phyloP scores from a whole-genome alignment of 1,284 basidiomycete genomes.

The Naganishia sp. region DNA sequence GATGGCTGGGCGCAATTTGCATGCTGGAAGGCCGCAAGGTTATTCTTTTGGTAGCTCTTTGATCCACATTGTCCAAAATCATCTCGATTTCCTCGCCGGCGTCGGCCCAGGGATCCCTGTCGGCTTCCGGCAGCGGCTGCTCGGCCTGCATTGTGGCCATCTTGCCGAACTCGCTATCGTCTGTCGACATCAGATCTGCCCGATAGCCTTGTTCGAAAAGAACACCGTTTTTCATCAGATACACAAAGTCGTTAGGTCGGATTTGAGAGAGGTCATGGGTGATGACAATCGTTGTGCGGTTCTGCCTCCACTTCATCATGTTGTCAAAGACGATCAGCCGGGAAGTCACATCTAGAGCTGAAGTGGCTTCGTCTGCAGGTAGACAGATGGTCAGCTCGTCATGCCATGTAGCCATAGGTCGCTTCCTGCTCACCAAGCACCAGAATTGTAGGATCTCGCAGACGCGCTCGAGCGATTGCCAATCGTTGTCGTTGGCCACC shows the following conservation, averaged over 20 bases:
- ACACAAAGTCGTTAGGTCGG: constrained; percentile 75
- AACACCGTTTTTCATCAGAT: constrained; percentile 78
- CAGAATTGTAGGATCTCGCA: constrained; percentile 84
- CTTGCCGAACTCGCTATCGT: constrained; percentile 52
- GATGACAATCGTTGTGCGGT: constrained; percentile 91
- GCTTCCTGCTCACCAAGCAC: constrained; percentile 70
- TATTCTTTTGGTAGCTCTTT: constrained; percentile 7
- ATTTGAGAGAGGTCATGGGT: constrained; percentile 94
- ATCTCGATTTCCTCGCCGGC: constrained; percentile 52
- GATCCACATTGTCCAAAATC: constrained; percentile 37
- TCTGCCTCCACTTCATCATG: constrained; percentile 75
- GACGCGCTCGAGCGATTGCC: constrained; percentile 82
- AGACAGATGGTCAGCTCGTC: constrained; percentile 1
- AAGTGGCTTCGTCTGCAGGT: constrained; percentile 85
- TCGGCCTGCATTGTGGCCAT: constrained; percentile 53
- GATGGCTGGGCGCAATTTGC: constrained; percentile 17
- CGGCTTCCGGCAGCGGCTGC: constrained; percentile 44
- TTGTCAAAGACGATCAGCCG: constrained; percentile 86
- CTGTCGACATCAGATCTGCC: constrained; percentile 63
- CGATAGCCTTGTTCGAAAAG: constrained; percentile 90
- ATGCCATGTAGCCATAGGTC: constrained; percentile 1
- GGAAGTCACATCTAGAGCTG: constrained; percentile 86
- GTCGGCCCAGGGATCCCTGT: constrained; percentile 39
- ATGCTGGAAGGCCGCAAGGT: constrained; percentile 12
- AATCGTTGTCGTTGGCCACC: constrained; percentile 93